phyloP scores from a whole-genome alignment of 768 basidiomycete genomes.

The Clavaria fumosa region DNA sequence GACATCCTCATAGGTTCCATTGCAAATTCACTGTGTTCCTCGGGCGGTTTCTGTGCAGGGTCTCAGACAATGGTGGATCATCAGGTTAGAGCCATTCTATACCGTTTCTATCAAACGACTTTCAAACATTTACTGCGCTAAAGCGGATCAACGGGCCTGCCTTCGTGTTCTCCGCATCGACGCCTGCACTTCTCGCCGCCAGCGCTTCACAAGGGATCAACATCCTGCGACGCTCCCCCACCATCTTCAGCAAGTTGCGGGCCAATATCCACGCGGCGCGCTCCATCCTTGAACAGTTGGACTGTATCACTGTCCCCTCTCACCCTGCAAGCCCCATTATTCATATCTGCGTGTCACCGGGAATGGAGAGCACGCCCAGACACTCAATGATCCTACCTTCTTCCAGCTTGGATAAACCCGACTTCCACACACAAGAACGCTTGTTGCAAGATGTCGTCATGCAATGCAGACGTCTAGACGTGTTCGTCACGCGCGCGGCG shows the following conservation, averaged over 20 bases:
- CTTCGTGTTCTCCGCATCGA: slow-evolving; percentile 91
- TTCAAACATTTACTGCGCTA: background rate
- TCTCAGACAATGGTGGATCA: slow-evolving; percentile 71
- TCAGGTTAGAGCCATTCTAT: slow-evolving; percentile 52
- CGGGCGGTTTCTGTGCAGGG: slow-evolving; percentile 94
- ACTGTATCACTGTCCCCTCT: slow-evolving; percentile 71
- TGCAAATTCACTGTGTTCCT: slow-evolving; percentile 66
- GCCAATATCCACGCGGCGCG: slow-evolving; percentile 71
- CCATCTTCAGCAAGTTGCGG: slow-evolving; percentile 59
- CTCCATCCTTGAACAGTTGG: slow-evolving; percentile 64
- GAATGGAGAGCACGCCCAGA: slow-evolving; percentile 19
- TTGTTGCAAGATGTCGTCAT: slow-evolving; percentile 88
- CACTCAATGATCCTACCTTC: slow-evolving; percentile 29
- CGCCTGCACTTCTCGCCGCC: slow-evolving; percentile 82
- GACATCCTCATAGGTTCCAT: slow-evolving; percentile 93
- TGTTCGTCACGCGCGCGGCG: slow-evolving; percentile 77
- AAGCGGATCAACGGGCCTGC: slow-evolving; percentile 92
- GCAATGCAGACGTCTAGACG: slow-evolving; percentile 64
- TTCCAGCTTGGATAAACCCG: slow-evolving; percentile 30
- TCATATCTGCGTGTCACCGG: slow-evolving; percentile 52
- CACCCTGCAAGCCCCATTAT: slow-evolving; percentile 80
- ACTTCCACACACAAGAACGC: slow-evolving; percentile 59
- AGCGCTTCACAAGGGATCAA: slow-evolving; percentile 77
- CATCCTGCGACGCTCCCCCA: slow-evolving; percentile 59
- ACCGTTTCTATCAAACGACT: background rate